These are phyloP conservation scores for Taphrina sp. DNA, from an alignment of 1,139 yeast genomes.

Conservation along the genomic window DNA sequence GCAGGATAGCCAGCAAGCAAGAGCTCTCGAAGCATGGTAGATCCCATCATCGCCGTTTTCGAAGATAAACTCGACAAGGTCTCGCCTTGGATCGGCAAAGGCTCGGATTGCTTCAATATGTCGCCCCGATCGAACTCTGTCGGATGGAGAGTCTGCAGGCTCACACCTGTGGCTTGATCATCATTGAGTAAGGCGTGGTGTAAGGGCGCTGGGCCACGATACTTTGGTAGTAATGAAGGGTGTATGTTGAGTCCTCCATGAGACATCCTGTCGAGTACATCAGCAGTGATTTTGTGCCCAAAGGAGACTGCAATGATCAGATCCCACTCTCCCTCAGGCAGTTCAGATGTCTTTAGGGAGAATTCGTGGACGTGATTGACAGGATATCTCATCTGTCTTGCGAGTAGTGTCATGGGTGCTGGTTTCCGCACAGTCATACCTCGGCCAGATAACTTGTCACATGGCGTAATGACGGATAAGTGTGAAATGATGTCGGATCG, in stretches of 20 bases:
- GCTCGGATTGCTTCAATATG: conserved; percentile 53
- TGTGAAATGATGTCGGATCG: conserved; percentile 46
- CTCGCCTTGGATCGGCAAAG: conserved; percentile 28
- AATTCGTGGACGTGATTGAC: conserved; percentile 1
- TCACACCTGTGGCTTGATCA: conserved; percentile 70
- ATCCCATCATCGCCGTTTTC: conserved; percentile 37
- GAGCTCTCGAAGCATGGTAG: conserved; percentile 35
- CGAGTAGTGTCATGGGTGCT: conserved; percentile 17
- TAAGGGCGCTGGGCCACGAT: conserved; percentile 88
- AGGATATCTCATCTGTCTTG: neutral
- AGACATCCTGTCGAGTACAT: conserved; percentile 51
- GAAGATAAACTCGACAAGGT: conserved; percentile 33
- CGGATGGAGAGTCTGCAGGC: conserved; percentile 88
- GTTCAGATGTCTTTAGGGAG: conserved; percentile 9
- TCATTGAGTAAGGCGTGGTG: conserved; percentile 71
- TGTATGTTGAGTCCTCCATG: conserved; percentile 86
- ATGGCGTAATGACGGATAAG: conserved; percentile 64
- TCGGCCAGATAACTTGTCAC: conserved; percentile 72
- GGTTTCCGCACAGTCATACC: conserved; percentile 46
- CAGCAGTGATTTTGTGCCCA: conserved; percentile 72
- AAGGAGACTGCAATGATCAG: conserved; percentile 85
- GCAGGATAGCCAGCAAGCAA: conserved; percentile 25
- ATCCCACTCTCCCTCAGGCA: conserved; percentile 47
- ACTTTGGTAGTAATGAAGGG: conserved; percentile 81
- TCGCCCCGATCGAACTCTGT: conserved; percentile 78